Evolutionary conservation across 2,329 filamentous ascomycete genomes (phyloP).

Genomic region (Neocatenulostroma microsporum): DNA sequence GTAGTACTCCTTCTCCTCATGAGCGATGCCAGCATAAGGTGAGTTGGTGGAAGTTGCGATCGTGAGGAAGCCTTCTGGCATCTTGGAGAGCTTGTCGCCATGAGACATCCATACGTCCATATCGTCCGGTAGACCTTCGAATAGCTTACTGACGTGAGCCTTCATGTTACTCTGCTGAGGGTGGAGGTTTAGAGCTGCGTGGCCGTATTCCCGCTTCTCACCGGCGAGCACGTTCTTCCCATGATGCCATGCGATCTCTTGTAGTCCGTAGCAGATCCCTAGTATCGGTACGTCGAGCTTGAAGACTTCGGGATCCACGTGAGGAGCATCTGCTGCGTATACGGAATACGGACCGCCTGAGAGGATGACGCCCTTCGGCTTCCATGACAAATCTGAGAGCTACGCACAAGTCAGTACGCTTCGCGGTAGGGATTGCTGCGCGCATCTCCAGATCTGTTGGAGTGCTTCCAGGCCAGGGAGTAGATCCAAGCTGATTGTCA

Average conservation of each 20-base stretch:
- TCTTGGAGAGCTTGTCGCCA: constrained; percentile 69
- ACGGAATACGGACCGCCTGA: constrained; percentile 70
- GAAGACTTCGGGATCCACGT: constrained; percentile 75
- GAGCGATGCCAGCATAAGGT: constrained; percentile 71
- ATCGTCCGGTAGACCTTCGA: constrained; percentile 63
- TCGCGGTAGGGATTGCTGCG: no score
- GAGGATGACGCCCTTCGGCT: constrained; percentile 75
- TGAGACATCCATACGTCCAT: constrained; percentile 82
- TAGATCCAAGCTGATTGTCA: no score
- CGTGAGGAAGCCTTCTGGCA: constrained; percentile 65
- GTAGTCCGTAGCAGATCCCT: constrained; percentile 57
- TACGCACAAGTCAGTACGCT: no score
- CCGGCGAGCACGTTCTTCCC: constrained; percentile 61
- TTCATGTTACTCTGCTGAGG: constrained; percentile 44
- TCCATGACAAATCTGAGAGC: constrained; percentile 65
- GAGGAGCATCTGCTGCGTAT: constrained; percentile 68
- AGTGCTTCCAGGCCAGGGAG: no score
- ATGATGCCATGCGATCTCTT: constrained; percentile 68
- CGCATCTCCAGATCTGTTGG: no score
- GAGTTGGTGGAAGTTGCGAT: constrained; percentile 71
- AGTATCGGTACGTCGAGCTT: constrained; percentile 59
- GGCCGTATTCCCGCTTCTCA: constrained; percentile 62
- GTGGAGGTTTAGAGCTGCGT: constrained; percentile 57
- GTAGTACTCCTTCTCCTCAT: constrained; percentile 61
- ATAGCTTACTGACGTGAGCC: constrained; percentile 66